phyloP scores from a whole-genome alignment of 2,329 filamentous ascomycete species.

The Grosmannia serpens region DNA sequence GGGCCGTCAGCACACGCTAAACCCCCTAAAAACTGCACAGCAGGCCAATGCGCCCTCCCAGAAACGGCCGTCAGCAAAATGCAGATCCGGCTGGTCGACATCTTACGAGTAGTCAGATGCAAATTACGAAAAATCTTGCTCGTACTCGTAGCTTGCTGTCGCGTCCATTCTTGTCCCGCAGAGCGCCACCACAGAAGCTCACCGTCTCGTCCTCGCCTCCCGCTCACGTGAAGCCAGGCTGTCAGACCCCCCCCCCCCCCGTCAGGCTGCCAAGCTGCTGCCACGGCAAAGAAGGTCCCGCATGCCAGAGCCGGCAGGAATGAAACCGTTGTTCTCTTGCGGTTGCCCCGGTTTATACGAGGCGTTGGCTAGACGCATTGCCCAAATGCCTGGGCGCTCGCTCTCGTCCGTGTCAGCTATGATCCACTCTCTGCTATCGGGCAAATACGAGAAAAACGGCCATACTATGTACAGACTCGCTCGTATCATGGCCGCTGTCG shows the following conservation, averaged over 20 bases:
- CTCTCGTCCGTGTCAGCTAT: not conserved
- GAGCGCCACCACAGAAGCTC: not conserved
- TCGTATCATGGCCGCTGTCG: not conserved
- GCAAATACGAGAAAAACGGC: not conserved
- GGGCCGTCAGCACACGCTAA: not conserved
- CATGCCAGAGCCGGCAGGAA: not conserved
- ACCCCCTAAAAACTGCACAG: not conserved
- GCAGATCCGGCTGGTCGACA: not conserved
- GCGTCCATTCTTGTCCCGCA: not conserved
- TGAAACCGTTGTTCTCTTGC: not conserved
- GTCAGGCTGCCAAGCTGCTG: not conserved
- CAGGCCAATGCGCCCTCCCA: not conserved
- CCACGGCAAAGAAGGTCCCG: not conserved
- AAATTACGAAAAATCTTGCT: too few species aligned
- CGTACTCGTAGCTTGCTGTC: not conserved
- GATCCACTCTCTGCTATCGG: not conserved
- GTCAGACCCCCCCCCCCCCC: not conserved
- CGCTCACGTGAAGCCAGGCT: not conserved
- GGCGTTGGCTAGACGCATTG: not conserved
- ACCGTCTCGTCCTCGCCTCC: not conserved
- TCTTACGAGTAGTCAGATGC: not conserved
- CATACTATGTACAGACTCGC: not conserved
- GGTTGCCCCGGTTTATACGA: not conserved
- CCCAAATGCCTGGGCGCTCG: not conserved
- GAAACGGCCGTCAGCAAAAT: not conserved